These are phyloP conservation scores for Talaromyces adpressus DNA, from an alignment of 495 filamentous ascomycete genomes.

Conservation along the genomic window DNA sequence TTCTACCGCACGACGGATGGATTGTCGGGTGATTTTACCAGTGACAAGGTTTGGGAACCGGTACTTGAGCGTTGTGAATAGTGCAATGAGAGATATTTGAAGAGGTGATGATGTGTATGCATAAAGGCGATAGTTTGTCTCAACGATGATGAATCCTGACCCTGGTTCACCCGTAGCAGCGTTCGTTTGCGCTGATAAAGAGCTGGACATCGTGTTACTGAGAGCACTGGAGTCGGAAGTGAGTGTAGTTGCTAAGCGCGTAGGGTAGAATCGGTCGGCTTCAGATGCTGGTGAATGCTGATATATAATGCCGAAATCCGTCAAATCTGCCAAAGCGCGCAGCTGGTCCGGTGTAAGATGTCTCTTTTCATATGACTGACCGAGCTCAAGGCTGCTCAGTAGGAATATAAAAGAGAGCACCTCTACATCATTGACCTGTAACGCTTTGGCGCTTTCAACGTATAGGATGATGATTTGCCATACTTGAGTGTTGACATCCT, in stretches of 20 bases:
- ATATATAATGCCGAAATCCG: slow-evolving; percentile 90
- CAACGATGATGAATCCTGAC: slow-evolving; percentile 82
- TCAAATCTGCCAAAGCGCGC: slow-evolving; percentile 78
- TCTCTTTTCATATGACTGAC: slow-evolving; percentile 75
- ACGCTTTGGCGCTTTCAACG: slow-evolving; percentile 72
- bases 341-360: slow-evolving; percentile 71
- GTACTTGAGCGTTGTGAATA: slow-evolving; percentile 77
- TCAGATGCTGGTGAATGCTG: slow-evolving; percentile 43
- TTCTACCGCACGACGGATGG: slow-evolving; percentile 75
- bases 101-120: slow-evolving; percentile 90
- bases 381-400: slow-evolving; percentile 87
- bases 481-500: slow-evolving; percentile 92
- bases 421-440: slow-evolving; percentile 80
- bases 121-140: slow-evolving; percentile 98
- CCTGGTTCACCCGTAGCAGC: slow-evolving; percentile 37
- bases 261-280: slow-evolving; percentile 78
- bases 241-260: slow-evolving; percentile 87
- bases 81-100: slow-evolving; percentile 86
- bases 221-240: slow-evolving; percentile 70
- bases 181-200: slow-evolving; percentile 27
- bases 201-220: slow-evolving; percentile 32
- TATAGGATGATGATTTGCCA: slow-evolving; percentile 93
- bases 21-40: slow-evolving; percentile 78
- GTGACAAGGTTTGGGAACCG: slow-evolving; percentile 90
- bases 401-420: slow-evolving; percentile 94